Evolutionary conservation across 2,329 filamentous ascomycete genomes (phyloP), one percentile per base, ranked within the genome.

Genomic region (Alternaria hordeiaustralica): DNA sequence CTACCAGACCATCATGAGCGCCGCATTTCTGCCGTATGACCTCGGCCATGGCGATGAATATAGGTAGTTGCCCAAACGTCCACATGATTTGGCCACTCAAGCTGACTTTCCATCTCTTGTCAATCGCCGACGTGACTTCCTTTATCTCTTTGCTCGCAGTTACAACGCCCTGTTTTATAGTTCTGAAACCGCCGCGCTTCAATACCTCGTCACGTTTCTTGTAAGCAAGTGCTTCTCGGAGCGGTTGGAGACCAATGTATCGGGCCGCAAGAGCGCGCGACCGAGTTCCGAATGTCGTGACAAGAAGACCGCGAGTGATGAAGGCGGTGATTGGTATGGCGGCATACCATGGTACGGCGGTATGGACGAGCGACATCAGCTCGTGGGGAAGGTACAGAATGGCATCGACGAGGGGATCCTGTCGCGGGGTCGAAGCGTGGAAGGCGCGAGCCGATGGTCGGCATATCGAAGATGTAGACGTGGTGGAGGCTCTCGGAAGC

Each of bases 261-360:
- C 81, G 82, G 71, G 71, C 78, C 64, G 69, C 78, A 63, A 75
- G 74, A 58, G 74, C 67, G 69, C 83, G 77, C 61, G 79, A 63
- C 67, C 81, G 84, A 45, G 84, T 73, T 44, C 84, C 75, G 5
- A 72, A 75, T 4, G 86, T 85, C 10, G 85, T 76, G 45, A 84
- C 81, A 55, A 88, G 73, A 7, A 79, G 59, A 18, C 76, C 79
- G 51, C 87, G 85, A 3, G 88, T 79, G 15, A 84, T 54, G 44
- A 88, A 71, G 4, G 87, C 87, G 5, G 85, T 82, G 57, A 87
- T 75, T 5, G 87, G 87, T 45, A 89, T 83, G 20, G 85, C 84
- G 12, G 81, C 79, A 8, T 78, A 84, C 87, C 87, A 89, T 58
- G 87, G 81, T 3, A 88, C 78, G 46, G 81, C 79, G 15, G 80